A percentile compares a stretch with the other conserved stretches of the same genome.
Conservation (phyloP, 2,329 filamentous ascomycete genomes). For the Monosporascus cannonballus region DNA sequence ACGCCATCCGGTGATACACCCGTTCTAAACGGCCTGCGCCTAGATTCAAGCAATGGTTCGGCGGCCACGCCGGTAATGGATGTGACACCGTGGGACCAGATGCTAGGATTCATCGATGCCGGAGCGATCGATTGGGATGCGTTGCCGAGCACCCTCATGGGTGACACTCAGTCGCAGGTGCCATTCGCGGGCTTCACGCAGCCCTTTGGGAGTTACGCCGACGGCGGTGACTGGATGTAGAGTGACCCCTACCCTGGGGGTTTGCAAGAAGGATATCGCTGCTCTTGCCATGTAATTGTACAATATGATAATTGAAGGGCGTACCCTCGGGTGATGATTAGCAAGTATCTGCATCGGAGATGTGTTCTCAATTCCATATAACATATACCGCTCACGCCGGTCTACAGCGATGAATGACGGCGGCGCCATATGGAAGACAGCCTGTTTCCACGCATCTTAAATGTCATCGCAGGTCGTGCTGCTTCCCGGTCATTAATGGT, state of each 20-base stretch:
- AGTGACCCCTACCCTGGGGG: neutral
- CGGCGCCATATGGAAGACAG: too few relatives aligned
- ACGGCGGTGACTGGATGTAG: neutral
- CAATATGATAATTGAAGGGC: too few relatives aligned
- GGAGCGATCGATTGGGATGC: slow-evolving; percentile 25
- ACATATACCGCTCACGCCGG: too few relatives aligned
- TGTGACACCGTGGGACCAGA: slow-evolving; percentile 25
- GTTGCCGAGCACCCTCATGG: slow-evolving; percentile 12
- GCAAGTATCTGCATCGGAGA: too few relatives aligned
- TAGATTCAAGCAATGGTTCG: neutral
- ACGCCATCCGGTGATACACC: slow-evolving; percentile 15
- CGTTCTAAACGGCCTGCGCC: neutral
- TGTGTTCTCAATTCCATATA: too few relatives aligned
- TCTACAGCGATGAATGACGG: too few relatives aligned
- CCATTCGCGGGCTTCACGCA: slow-evolving; percentile 11
- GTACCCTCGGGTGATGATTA: too few relatives aligned
- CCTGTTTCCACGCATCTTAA: too few relatives aligned
- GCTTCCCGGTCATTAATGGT: too few relatives aligned
- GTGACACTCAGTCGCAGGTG: slow-evolving; percentile 7
- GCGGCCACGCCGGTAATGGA: slow-evolving; percentile 4
- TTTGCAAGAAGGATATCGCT: too few relatives aligned
- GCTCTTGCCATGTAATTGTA: too few relatives aligned
- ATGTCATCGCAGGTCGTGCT: too few relatives aligned
- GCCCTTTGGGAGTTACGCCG: slow-evolving; percentile 9
- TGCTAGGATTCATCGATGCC: slow-evolving; percentile 24